Percentiles rank a stretch among this genome's conserved stretches.
Evolutionary conservation across 2,329 filamentous ascomycete genomes (phyloP).

Genomic region (Clarireedia paspali): DNA sequence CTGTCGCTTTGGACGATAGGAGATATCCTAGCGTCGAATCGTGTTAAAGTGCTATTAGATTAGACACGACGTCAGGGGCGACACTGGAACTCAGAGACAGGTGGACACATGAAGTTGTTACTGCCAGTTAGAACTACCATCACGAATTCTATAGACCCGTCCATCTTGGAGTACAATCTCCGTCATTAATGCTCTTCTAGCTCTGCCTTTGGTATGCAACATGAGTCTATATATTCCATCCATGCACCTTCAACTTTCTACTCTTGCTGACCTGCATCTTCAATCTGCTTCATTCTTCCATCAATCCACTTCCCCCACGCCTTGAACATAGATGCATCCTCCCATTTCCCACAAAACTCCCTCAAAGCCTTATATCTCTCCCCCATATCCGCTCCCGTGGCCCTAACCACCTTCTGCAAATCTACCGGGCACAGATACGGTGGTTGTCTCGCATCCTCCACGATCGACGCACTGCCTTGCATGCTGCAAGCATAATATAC

Average conservation of each 20-base stretch:
- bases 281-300: constrained; percentile 19
- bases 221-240: neutral
- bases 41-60: too few relatives aligned
- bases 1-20: too few relatives aligned
- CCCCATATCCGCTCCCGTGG: constrained; percentile 25
- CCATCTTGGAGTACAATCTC: too few relatives aligned
- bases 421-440: constrained; percentile 57
- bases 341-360: constrained; percentile 36
- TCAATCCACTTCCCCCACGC: constrained; percentile 39
- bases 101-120: too few relatives aligned
- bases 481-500: constrained; percentile 57
- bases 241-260: neutral
- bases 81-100: too few relatives aligned
- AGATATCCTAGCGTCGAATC: too few relatives aligned
- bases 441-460: constrained; percentile 53
- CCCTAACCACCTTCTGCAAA: constrained; percentile 42
- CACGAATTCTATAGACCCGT: too few relatives aligned
- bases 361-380: constrained; percentile 35
- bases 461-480: constrained; percentile 50
- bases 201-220: too few relatives aligned
- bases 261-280: neutral
- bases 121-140: too few relatives aligned
- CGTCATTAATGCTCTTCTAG: too few relatives aligned
- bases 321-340: constrained; percentile 37
- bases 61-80: too few relatives aligned